Evolutionary conservation across 371 early-diverging fungal genomes (phyloP).

Genomic region (Zychaea mexicana): DNA sequence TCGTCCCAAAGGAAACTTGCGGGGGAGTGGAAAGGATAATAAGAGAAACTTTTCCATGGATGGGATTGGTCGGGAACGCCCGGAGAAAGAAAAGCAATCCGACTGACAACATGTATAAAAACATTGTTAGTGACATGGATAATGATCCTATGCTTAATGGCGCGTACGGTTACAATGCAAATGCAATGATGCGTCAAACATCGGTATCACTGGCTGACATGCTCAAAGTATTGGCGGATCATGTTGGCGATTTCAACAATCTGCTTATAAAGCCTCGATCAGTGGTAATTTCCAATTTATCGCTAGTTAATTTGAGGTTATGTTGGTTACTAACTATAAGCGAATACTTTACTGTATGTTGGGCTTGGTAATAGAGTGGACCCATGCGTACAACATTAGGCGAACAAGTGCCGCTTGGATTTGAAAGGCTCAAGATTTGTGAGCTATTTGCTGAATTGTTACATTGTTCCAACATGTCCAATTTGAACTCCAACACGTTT

Average conservation of each 20-base stretch:
- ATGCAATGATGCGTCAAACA: conserved; percentile 18
- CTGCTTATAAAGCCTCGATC: conserved; percentile 62
- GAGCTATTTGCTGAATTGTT: conserved; percentile 96
- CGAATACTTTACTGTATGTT: no score
- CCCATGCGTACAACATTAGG: conserved; percentile 69
- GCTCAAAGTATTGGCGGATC: conserved; percentile 75
- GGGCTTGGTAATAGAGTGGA: conserved; percentile 22
- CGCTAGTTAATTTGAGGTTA: neutral
- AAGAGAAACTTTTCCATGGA: no score
- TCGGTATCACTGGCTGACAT: conserved; percentile 69
- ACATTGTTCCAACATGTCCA: conserved; percentile 84
- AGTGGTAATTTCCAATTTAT: conserved; percentile 38
- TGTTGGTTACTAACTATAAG: neutral
- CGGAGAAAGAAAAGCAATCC: no score
- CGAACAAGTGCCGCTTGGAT: conserved; percentile 79
- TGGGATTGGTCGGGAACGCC: no score
- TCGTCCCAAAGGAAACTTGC: neutral
- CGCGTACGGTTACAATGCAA: conserved; percentile 26
- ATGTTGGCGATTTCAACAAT: conserved; percentile 67
- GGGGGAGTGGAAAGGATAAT: neutral
- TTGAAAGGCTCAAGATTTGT: conserved; percentile 90
- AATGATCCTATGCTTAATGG: conserved; percentile 33
- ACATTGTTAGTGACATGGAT: conserved; percentile 29
- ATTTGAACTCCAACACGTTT: conserved; percentile 43
- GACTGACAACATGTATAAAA: neutral